phyloP scores from a whole-genome alignment of 2,329 filamentous ascomycete genomes.

The Cytospora piceae region DNA sequence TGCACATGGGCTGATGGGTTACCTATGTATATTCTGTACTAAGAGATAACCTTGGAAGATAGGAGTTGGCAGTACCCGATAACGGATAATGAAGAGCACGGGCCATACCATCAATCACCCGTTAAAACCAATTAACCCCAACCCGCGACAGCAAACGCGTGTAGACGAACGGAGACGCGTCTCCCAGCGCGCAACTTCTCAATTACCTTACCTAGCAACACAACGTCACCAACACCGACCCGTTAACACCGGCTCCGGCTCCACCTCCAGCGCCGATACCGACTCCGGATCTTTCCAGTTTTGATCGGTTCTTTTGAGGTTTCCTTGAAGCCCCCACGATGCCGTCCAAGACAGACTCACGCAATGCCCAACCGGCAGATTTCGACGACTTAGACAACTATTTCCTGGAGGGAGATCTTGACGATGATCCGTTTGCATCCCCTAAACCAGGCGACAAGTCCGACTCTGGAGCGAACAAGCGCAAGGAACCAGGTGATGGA shows the following conservation, averaged over 20 bases:
- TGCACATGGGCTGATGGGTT: no score
- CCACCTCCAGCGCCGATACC: not conserved
- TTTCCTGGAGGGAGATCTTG: slow-evolving; percentile 60
- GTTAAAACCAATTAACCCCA: slow-evolving; percentile 12
- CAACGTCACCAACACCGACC: not conserved
- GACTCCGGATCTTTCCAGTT: not conserved
- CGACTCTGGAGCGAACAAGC: slow-evolving; percentile 50
- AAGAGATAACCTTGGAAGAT: not conserved
- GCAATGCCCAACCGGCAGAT: slow-evolving; percentile 42
- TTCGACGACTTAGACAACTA: slow-evolving; percentile 77
- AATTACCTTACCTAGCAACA: not conserved
- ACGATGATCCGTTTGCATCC: slow-evolving; percentile 53
- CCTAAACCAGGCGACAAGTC: slow-evolving; percentile 47
- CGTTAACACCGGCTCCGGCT: not conserved
- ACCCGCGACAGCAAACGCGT: slow-evolving; percentile 25
- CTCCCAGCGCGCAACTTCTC: not conserved
- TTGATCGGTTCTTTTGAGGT: not conserved
- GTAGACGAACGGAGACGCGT: slow-evolving; percentile 22
- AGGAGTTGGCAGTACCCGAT: not conserved
- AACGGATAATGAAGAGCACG: slow-evolving; percentile 11
- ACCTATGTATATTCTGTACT: no score
- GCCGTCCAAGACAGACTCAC: slow-evolving; percentile 29
- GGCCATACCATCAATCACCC: slow-evolving; percentile 5
- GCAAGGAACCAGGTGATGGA: slow-evolving; percentile 50
- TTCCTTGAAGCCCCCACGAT: not conserved